These are phyloP conservation scores for Cephaloascus fragrans DNA, from an alignment of 805 yeast genomes.

Conservation along the genomic window DNA sequence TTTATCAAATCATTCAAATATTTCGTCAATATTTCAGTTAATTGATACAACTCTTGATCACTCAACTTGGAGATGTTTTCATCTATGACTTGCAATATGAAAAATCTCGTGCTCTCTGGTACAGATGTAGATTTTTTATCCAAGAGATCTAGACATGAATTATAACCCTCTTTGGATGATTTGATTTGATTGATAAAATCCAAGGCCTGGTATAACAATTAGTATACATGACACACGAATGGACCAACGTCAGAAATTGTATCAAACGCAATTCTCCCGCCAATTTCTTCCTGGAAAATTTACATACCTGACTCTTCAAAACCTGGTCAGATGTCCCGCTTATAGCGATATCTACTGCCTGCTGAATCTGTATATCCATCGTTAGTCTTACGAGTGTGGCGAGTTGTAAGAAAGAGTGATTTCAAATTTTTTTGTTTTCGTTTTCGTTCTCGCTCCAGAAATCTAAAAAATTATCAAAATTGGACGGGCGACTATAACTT, in stretches of 20 bases:
- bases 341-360: slow-evolving; percentile 80
- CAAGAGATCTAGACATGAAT: slow-evolving; percentile 41
- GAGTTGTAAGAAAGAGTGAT: too few species aligned
- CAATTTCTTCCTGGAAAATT: too few species aligned
- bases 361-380: slow-evolving; percentile 60
- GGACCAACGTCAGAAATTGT: too few species aligned
- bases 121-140: slow-evolving; percentile 16
- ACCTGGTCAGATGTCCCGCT: slow-evolving; percentile 54
- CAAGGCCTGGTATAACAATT: slow-evolving; percentile 26
- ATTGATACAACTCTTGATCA: slow-evolving; percentile 31
- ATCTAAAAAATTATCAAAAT: too few species aligned
- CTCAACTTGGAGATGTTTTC: slow-evolving; percentile 36
- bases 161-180: slow-evolving; percentile 44
- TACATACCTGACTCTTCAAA: slow-evolving; percentile 45
- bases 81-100: slow-evolving; percentile 61
- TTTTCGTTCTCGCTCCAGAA: too few species aligned
- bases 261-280: too few species aligned
- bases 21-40: slow-evolving; percentile 39
- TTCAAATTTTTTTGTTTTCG: too few species aligned
- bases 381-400: too few species aligned
- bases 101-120: slow-evolving; percentile 51
- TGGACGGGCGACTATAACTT: background rate
- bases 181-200: slow-evolving; percentile 45
- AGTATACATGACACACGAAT: too few species aligned
- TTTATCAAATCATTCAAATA: slow-evolving; percentile 22